Percentiles rank a stretch among this genome's conserved stretches.
Evolutionary conservation across 371 early-diverging fungal species (phyloP).

Genomic region (Encephalitozoon cuniculi): DNA sequence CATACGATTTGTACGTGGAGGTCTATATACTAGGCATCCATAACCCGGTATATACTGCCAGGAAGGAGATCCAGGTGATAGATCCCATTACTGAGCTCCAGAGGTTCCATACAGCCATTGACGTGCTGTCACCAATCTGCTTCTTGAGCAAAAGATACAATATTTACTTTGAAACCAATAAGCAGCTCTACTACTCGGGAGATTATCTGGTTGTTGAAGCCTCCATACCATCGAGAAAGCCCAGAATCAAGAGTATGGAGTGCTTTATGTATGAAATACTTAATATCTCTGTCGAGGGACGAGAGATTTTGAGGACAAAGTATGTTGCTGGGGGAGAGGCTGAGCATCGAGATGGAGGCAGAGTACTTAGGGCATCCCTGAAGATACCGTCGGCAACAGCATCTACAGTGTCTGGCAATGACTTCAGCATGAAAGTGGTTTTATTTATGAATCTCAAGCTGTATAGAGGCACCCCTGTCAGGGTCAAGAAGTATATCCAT

Average conservation of each 20-base stretch:
- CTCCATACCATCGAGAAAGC: not conserved
- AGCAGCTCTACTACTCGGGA: slow-evolving; percentile 21
- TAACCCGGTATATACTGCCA: not conserved
- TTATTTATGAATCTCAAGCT: slow-evolving; percentile 22
- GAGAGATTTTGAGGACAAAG: slow-evolving; percentile 13
- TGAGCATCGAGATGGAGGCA: not conserved
- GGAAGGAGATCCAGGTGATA: slow-evolving; percentile 8
- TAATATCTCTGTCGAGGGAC: not conserved
- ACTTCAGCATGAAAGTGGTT: not conserved
- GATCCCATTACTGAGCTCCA: not conserved
- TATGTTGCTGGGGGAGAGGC: slow-evolving; percentile 22
- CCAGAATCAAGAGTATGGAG: slow-evolving; percentile 22
- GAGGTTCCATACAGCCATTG: not conserved
- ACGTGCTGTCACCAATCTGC: slow-evolving; percentile 12
- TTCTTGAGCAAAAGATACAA: slow-evolving; percentile 6
- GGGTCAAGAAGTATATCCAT: slow-evolving; percentile 25
- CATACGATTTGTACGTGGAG: not conserved
- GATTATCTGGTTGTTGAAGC: not conserved
- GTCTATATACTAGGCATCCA: not conserved
- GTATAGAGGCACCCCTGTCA: slow-evolving; percentile 12
- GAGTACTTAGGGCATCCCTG: not conserved
- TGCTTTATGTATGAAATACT: slow-evolving; percentile 30
- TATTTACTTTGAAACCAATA: slow-evolving; percentile 11
- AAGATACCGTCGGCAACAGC: slow-evolving; percentile 31
- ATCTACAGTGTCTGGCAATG: not conserved